These are phyloP conservation scores for Globisporangium splendens DNA, from an alignment of 352 stramenopile species.

Conservation along the genomic window DNA sequence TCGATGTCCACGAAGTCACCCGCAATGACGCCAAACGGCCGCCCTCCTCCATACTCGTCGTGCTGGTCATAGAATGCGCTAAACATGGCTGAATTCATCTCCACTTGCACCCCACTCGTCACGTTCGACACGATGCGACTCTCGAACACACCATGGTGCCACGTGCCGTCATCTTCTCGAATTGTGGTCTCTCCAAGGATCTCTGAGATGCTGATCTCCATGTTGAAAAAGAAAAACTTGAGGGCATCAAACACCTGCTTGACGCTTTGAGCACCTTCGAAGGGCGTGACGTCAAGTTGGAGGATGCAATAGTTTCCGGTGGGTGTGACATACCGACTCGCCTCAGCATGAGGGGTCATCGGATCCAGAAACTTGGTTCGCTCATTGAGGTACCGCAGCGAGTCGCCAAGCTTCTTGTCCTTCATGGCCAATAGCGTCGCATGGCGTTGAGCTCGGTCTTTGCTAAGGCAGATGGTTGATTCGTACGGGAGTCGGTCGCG, in stretches of 20 bases:
- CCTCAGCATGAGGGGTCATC: background rate
- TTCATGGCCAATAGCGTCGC: constrained; percentile 28
- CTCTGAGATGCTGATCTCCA: constrained; percentile 49
- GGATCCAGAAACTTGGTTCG: constrained; percentile 25
- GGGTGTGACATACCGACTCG: constrained; percentile 29
- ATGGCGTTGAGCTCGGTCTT: constrained; percentile 18
- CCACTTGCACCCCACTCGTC: constrained; percentile 1
- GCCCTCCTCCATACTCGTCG: background rate
- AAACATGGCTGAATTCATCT: constrained; percentile 7
- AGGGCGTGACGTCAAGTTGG: constrained; percentile 49
- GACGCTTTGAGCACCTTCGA: constrained; percentile 27
- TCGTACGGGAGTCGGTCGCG: background rate
- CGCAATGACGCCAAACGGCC: constrained; percentile 6
- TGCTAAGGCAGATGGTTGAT: constrained; percentile 20
- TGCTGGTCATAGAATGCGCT: constrained; percentile 1
- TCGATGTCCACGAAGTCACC: constrained; percentile 10
- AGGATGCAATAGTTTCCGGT: constrained; percentile 39
- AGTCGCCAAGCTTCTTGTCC: constrained; percentile 26
- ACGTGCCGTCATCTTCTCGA: constrained; percentile 45
- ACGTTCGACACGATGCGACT: constrained; percentile 3
- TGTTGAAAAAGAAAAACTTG: constrained; percentile 46
- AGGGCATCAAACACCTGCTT: constrained; percentile 50
- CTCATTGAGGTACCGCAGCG: constrained; percentile 26
- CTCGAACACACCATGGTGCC: background rate
- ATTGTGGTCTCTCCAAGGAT: constrained; percentile 50